Evolutionary conservation across 2,329 filamentous ascomycete species (phyloP), one percentile per base, ranked within the genome.

Genomic region (Diaporthe sp.): DNA sequence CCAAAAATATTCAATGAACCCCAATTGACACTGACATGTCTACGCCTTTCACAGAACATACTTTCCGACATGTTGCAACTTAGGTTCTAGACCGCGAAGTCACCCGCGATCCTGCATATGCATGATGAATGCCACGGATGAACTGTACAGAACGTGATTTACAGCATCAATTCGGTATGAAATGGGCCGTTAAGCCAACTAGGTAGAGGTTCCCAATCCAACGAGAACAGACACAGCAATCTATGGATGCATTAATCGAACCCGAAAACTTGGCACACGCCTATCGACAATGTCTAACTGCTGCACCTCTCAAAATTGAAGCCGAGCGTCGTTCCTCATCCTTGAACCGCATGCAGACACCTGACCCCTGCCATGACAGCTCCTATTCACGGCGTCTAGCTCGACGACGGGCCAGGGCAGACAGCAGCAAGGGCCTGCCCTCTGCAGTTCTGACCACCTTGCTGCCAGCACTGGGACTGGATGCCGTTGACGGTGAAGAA

Each of bases 401-500:
- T 15, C 22, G 19, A 2, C 22, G 28, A 60, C 7, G 42, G 9
- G 12, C 42, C 70, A 12, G 55, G 12, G 28, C 75, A 76, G 28
- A 76, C 75, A 51, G 71, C 58, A 46, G 61, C 51, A 49, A 76
- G 34, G 17, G 75, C 57, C n/a, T 42, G 55, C 19, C 51, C 28
- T 53, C 39, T 61, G 51, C 72, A 76, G 51, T 72, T 68, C n/a
- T 34, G 9, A 46, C 67, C 75, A 2, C 34, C 60, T 4, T 34
- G 72, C 9, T 72, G 72, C 72, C 74, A 65, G 17, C 75, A 74
- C 34, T 72, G 17, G 28, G 72, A 49, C 67, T 74, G 46, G 5
- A 74, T 49, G 34, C 70, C 62, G 13, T 76, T 76, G 31, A 76
- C 42, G 7, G 61, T 17, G 72, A 31, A 60, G 25, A 76, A 76